A percentile compares a stretch with the other conserved stretches of the same genome.
These are phyloP conservation scores for Cryptococcus sp. DNA, from an alignment of 1,284 basidiomycete species.

Conservation along the genomic window DNA sequence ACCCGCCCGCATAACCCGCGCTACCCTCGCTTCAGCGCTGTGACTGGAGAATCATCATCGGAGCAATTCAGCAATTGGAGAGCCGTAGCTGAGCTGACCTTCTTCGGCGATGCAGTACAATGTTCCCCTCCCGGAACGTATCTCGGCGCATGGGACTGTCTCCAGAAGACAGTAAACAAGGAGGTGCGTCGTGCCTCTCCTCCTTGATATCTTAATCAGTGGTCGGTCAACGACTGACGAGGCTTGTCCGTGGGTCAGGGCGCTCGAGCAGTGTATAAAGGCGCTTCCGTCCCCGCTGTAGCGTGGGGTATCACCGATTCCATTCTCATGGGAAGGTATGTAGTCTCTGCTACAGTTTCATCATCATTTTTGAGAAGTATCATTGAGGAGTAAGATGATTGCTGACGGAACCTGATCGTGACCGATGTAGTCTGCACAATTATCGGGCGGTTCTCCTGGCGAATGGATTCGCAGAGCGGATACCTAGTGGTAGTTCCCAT, in stretches of 20 bases:
- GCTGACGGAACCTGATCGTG: no score
- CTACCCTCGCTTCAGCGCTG: no score
- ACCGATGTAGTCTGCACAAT: slow-evolving; percentile 46
- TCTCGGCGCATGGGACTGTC: slow-evolving; percentile 48
- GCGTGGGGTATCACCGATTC: slow-evolving; percentile 54
- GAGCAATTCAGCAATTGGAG: no score
- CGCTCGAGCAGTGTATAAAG: slow-evolving; percentile 51
- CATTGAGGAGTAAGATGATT: neutral
- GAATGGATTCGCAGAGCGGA: slow-evolving; percentile 44
- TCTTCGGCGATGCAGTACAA: slow-evolving; percentile 35
- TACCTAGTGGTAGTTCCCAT: slow-evolving; percentile 12
- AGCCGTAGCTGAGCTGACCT: slow-evolving; percentile 2
- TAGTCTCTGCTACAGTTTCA: neutral
- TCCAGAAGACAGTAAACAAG: slow-evolving; percentile 39
- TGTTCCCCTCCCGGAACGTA: slow-evolving; percentile 49
- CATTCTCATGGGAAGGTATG: slow-evolving; percentile 52
- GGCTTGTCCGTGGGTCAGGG: slow-evolving; percentile 27
- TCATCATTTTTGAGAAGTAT: neutral
- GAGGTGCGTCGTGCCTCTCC: slow-evolving; percentile 29
- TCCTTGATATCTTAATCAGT: neutral
- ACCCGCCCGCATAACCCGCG: no score
- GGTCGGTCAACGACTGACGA: neutral
- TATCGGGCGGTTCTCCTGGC: slow-evolving; percentile 45
- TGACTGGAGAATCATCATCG: no score
- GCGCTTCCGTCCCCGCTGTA: slow-evolving; percentile 51